Evolutionary conservation across 257 asterid genomes (phyloP).

Genomic region (Nicotiana benthamiana): DNA sequence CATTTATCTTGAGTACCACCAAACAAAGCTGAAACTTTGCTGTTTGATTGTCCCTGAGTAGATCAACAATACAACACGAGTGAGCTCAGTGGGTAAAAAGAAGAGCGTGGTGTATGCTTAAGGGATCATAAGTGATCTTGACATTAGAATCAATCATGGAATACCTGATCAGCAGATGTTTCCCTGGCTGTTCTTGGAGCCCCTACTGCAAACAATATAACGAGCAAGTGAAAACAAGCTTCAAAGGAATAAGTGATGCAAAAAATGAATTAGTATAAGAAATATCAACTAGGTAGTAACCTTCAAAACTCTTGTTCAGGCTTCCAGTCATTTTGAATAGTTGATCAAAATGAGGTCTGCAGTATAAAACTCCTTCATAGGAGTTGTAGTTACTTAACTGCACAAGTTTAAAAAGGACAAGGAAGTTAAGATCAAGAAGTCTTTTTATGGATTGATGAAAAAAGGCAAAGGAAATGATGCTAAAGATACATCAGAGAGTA

Average conservation of each 20-base stretch:
- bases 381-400: constrained; percentile 70
- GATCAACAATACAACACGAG: neutral
- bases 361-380: constrained; percentile 73
- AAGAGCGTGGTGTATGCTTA: neutral
- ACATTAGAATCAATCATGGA: neutral
- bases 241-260: neutral
- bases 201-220: constrained; percentile 20
- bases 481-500: neutral
- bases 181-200: constrained; percentile 57
- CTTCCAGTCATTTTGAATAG: constrained; percentile 86
- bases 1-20: constrained; percentile 80
- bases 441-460: neutral
- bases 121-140: neutral
- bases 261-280: neutral
- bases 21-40: constrained; percentile 53
- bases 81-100: neutral
- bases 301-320: constrained; percentile 79
- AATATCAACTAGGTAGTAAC: constrained; percentile 14
- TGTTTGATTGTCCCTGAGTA: constrained; percentile 25
- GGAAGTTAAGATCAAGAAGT: neutral
- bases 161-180: constrained; percentile 45
- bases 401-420: constrained; percentile 3
- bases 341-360: constrained; percentile 83
- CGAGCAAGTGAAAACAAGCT: neutral
- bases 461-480: neutral